Evolutionary conservation across 495 filamentous ascomycete species (phyloP).

Genomic region (Penicillium verhagenii): DNA sequence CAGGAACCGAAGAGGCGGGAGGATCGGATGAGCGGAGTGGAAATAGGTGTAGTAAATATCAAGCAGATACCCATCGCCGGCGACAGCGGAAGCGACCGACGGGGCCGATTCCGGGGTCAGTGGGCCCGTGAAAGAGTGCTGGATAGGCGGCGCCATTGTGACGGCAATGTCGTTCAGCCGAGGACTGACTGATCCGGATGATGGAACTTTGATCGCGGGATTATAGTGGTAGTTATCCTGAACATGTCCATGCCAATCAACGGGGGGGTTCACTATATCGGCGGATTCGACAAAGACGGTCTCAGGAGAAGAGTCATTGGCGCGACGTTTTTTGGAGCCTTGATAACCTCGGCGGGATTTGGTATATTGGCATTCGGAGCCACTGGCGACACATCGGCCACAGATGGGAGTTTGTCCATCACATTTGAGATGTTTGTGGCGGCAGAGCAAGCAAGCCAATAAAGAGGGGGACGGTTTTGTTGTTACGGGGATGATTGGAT

Average conservation of each 20-base stretch:
- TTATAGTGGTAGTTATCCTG: conserved; percentile 24
- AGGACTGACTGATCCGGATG: conserved; percentile 27
- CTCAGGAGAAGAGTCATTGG: conserved; percentile 34
- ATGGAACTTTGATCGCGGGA: conserved; percentile 25
- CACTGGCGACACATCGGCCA: conserved; percentile 36
- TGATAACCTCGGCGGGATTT: conserved; percentile 50
- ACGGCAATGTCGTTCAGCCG: conserved; percentile 19
- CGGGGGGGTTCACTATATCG: conserved; percentile 26
- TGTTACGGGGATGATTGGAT: conserved; percentile 9
- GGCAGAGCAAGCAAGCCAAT: conserved; percentile 57
- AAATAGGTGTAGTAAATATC: conserved; percentile 50
- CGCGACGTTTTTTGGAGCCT: conserved; percentile 48
- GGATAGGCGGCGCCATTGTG: conserved; percentile 15
- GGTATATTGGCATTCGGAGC: conserved; percentile 42
- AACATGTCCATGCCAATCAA: conserved; percentile 34
- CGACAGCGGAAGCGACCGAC: conserved; percentile 32
- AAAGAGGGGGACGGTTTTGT: conserved; percentile 39
- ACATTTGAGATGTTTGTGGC: conserved; percentile 59
- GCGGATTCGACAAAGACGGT: conserved; percentile 10
- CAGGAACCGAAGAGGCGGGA: conserved; percentile 36
- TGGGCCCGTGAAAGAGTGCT: conserved; percentile 23
- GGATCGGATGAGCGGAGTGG: conserved; percentile 45
- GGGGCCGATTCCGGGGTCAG: conserved; percentile 45
- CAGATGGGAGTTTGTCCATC: conserved; percentile 44
- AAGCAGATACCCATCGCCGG: conserved; percentile 43